These are phyloP conservation scores for Cladosporium sp. DNA, from an alignment of 2,329 filamentous ascomycete genomes.

Conservation along the genomic window DNA sequence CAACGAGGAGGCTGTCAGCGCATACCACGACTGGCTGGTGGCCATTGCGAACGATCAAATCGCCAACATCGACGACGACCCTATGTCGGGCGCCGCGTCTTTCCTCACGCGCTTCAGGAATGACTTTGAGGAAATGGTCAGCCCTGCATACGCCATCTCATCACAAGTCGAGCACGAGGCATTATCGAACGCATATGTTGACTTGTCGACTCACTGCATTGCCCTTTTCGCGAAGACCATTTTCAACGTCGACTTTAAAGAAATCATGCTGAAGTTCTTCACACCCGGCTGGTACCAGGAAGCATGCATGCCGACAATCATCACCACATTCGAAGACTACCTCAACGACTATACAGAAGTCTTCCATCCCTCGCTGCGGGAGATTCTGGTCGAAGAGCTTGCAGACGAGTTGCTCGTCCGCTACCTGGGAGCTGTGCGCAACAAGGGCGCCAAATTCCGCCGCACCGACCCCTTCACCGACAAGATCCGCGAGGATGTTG, in stretches of 20 bases:
- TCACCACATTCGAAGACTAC: conserved; percentile 94
- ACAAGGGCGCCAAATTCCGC: conserved; percentile 86
- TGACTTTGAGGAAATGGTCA: conserved; percentile 78
- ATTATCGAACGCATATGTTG: conserved; percentile 88
- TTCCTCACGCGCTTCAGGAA: conserved; percentile 85
- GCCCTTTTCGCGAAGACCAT: conserved; percentile 82
- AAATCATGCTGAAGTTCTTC: conserved; percentile 86
- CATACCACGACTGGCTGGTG: conserved; percentile 84
- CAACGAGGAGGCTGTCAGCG: conserved; percentile 66
- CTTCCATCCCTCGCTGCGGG: conserved; percentile 80
- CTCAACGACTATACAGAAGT: conserved; percentile 79
- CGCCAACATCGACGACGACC: conserved; percentile 85
- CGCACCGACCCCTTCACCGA: conserved; percentile 84
- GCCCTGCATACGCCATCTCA: conserved; percentile 72
- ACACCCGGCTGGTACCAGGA: conserved; percentile 84
- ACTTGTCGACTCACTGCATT: conserved; percentile 91
- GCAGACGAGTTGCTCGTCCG: conserved; percentile 85
- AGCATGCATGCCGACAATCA: conserved; percentile 88
- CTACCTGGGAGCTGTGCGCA: conserved; percentile 82
- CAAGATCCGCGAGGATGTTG: conserved; percentile 90
- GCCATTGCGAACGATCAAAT: conserved; percentile 98
- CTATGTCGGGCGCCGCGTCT: conserved; percentile 70
- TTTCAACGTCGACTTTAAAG: conserved; percentile 84
- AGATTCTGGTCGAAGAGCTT: conserved; percentile 91
- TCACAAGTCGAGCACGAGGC: conserved; percentile 70